Conservation (phyloP, 2,329 filamentous ascomycete species). For the Zasmidium angulare region DNA sequence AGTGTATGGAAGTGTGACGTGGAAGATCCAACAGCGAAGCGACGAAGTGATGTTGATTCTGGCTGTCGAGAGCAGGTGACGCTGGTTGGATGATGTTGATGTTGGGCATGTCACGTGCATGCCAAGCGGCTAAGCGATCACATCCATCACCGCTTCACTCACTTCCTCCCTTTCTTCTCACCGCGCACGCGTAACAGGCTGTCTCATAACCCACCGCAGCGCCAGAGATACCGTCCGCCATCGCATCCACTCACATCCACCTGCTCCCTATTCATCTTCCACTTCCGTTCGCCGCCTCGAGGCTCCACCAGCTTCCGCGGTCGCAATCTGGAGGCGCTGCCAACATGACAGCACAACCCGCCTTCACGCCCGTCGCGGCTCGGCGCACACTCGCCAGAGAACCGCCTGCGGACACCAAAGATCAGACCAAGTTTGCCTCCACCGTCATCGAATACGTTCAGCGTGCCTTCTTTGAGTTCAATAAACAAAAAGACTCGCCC, state of each 20-base stretch:
- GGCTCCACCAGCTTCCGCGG: constrained; percentile 1
- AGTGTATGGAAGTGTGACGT: background rate
- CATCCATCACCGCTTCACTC: constrained; percentile 9
- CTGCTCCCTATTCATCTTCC: background rate
- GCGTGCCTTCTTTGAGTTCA: constrained; percentile 73
- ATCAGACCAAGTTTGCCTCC: constrained; percentile 60
- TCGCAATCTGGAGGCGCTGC: constrained; percentile 10
- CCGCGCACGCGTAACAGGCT: background rate
- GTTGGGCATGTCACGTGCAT: constrained; percentile 1
- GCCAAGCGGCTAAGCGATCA: background rate
- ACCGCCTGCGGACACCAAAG: constrained; percentile 14
- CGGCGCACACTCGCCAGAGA: constrained; percentile 40
- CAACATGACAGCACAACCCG: constrained; percentile 35
- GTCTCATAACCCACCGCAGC: background rate
- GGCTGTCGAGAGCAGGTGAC: background rate
- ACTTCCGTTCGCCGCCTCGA: constrained; percentile 2
- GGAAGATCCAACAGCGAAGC: background rate
- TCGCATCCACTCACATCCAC: background rate
- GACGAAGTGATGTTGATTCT: background rate
- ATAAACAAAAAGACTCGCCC: constrained; percentile 48
- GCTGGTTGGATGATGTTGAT: background rate
- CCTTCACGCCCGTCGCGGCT: constrained; percentile 49
- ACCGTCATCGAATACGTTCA: constrained; percentile 87
- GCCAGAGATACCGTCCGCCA: background rate
- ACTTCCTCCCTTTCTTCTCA: constrained; percentile 19